Percentiles rank a stretch among this genome's conserved stretches.
Conservation (phyloP, 2,329 filamentous ascomycete genomes). For the Blastomyces percursus region DNA sequence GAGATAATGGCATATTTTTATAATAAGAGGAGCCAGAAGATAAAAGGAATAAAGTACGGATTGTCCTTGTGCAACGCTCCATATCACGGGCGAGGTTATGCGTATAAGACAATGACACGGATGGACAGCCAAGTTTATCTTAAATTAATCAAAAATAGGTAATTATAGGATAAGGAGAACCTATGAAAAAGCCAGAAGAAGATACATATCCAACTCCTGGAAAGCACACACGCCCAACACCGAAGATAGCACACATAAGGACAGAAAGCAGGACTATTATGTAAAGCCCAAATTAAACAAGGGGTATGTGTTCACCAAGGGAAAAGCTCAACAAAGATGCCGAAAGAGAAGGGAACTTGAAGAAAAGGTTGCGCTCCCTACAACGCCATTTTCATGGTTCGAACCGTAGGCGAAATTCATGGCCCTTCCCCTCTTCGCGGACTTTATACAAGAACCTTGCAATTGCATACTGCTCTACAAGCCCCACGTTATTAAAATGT, state of each 20-base stretch:
- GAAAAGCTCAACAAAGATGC: not conserved
- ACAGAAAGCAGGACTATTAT: not conserved
- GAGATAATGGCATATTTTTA: not conserved
- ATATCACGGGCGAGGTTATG: not conserved
- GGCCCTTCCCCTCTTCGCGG: slow-evolving; percentile 34
- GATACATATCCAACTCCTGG: not conserved
- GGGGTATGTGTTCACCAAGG: not conserved
- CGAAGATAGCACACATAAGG: not conserved
- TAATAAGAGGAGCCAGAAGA: not conserved
- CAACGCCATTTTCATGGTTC: slow-evolving; percentile 23
- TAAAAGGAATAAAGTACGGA: not conserved
- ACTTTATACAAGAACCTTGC: slow-evolving; percentile 40
- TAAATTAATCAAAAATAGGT: not conserved
- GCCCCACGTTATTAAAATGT: slow-evolving; percentile 38
- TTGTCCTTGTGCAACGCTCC: not conserved
- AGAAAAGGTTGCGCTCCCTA: not conserved
- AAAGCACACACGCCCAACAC: not conserved
- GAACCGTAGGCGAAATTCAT: slow-evolving; percentile 33
- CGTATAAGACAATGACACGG: not conserved
- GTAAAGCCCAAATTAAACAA: not conserved
- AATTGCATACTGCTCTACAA: slow-evolving; percentile 38
- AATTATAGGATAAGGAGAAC: not conserved
- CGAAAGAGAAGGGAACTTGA: not conserved
- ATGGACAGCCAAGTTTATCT: not conserved
- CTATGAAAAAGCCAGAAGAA: not conserved